These are phyloP conservation scores for Candida palmyrensis DNA, from an alignment of 805 yeast species.

Conservation along the genomic window DNA sequence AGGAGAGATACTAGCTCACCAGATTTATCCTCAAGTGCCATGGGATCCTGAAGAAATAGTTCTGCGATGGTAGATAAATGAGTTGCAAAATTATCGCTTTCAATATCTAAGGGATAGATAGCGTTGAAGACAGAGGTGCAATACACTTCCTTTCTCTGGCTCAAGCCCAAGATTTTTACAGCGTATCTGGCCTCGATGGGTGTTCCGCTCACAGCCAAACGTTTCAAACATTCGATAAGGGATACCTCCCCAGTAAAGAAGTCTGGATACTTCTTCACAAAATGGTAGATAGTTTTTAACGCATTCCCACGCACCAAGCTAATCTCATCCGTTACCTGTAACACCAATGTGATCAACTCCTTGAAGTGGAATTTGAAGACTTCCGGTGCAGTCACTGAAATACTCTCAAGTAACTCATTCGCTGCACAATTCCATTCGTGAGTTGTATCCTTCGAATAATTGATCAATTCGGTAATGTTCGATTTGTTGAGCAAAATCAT, in stretches of 20 bases:
- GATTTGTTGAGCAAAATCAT: constrained; percentile 60
- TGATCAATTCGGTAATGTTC: constrained; percentile 52
- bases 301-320: too few species aligned
- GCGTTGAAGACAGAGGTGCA: constrained; percentile 33
- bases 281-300: constrained; percentile 59
- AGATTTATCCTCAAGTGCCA: constrained; percentile 45
- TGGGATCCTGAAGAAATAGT: constrained; percentile 45
- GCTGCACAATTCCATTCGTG: constrained; percentile 32
- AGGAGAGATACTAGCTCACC: constrained; percentile 55
- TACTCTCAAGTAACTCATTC: constrained; percentile 51
- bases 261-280: constrained; percentile 47
- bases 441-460: constrained; percentile 32
- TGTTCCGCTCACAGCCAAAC: constrained; percentile 46
- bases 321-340: constrained; percentile 13
- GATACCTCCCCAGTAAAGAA: constrained; percentile 38
- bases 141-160: constrained; percentile 36
- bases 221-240: constrained; percentile 41
- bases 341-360: constrained; percentile 39
- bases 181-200: constrained; percentile 64
- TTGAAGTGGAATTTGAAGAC: constrained; percentile 57
- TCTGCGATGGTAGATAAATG: constrained; percentile 59
- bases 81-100: constrained; percentile 40
- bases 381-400: constrained; percentile 57
- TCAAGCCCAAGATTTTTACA: constrained; percentile 49
- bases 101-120: constrained; percentile 47